Evolutionary conservation across 2,329 filamentous ascomycete genomes (phyloP), one percentile per base, ranked within the genome.

Genomic region (Lachnellula suecica): DNA sequence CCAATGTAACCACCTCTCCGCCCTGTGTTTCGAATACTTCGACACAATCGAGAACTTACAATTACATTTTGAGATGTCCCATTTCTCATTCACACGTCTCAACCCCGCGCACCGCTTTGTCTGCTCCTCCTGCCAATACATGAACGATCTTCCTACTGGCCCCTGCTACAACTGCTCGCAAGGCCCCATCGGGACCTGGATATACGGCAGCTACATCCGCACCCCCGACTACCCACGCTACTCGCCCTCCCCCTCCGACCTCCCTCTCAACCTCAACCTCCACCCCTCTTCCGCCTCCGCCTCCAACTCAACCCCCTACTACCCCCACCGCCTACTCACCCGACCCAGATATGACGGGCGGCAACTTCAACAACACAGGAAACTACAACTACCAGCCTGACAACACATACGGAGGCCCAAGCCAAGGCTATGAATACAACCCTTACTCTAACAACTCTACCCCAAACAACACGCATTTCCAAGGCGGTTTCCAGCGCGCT

Each of bases 41-140:
- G 10, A 37, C 6, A 42, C 47, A 13, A 35, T 41, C 4, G 61
- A 63, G 13, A 51, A 53, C 4, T 27, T 66, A 7, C 55, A 63
- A 47, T 15, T 17, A 8, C 64, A 66, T 51, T 66, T 66, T 40
- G 61, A 61, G 29, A 7, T 19, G 1, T 19, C 29, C 1, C 64
- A 66, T 45, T 66, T 66, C 27, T 24, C 50, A 4, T 65, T 61
- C 34, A 60, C 50, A n/a, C 59, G 64, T 3, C 61, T 66, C 19
- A 19, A 51, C 24, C 62, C 63, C 19, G 52, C 54, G 2, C 25
- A 53, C 55, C 59, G 59, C 6, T 56, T 51, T 24, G 48, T 64
- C 8, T 66, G 64, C 38, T 47, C 52, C 3, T 20, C 31, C 8
- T 63, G 61, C 31, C 31, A 51, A 11, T 42, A 27, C 20, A 19